Evolutionary conservation across 148 eudicot genomes (phyloP).

Genomic region (Vaccinium myrtillus): DNA sequence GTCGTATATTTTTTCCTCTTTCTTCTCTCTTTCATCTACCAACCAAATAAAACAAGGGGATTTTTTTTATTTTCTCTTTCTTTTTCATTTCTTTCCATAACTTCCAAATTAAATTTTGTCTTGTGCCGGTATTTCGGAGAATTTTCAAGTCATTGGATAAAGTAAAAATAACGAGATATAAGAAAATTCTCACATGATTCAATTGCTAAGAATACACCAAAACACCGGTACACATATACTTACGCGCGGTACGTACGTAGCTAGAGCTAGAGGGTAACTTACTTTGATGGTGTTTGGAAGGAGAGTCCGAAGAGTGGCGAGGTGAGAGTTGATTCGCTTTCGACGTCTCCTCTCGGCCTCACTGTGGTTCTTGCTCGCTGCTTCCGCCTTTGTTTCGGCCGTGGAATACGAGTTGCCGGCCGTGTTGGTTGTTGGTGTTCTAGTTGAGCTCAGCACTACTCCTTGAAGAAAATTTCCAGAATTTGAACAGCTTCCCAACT

Average conservation of each 20-base stretch:
- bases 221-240: not conserved
- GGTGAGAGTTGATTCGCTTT: slow-evolving; percentile 75
- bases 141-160: not conserved
- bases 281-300: slow-evolving; percentile 79
- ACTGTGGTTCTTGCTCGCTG: slow-evolving; percentile 70
- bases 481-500: slow-evolving; percentile 36
- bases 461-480: slow-evolving; percentile 26
- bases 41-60: not conserved
- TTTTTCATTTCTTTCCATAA: not conserved
- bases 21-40: not conserved
- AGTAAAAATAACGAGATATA: not conserved
- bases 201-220: not conserved
- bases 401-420: not conserved
- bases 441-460: slow-evolving; percentile 20
- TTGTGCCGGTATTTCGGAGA: not conserved
- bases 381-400: slow-evolving; percentile 54
- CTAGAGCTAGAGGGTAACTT: slow-evolving; percentile 8
- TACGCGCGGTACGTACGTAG: too few relatives aligned
- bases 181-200: not conserved
- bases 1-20: not conserved
- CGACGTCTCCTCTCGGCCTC: slow-evolving; percentile 87
- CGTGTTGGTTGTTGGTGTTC: not conserved
- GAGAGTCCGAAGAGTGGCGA: slow-evolving; percentile 71
- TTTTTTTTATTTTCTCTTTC: not conserved
- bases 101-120: not conserved